Base-by-base conservation (phyloP, 2,329 filamentous ascomycete genomes). In the Talaromyces sp. region DNA sequence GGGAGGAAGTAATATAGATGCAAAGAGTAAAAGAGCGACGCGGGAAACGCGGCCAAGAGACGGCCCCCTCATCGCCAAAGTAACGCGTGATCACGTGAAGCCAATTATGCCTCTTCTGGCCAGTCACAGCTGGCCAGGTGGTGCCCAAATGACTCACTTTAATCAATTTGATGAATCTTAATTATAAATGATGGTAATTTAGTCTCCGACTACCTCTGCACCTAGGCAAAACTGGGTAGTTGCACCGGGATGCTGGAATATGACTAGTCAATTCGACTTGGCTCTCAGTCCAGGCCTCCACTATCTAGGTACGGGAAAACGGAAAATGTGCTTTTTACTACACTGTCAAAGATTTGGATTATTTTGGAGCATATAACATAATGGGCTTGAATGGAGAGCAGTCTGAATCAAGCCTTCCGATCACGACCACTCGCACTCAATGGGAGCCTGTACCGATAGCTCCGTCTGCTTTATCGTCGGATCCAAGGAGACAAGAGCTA, bases 21-120 rank as follows among this genome's bases (percentile, higher is more conserved):
- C 10, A 54, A 35, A n/a, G 27, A 31, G 13, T 19, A 17, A 54
- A 35, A 54, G 50, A 27, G 35, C 56, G 37, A 59, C 56, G 50
- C 37, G 58, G 17, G 19, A 70, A 69, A 74, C 75, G 75, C 70
- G 69, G 66, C 68, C 27, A 31, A 31, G 43, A 43, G 45, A 63
- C 70, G 27, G 22, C 35, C 47, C 50, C 31, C 49, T 27, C 22
- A 73, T 76, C 75, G 74, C 75, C 73, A 77, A 77, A 77, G 73
- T 65, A 66, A 63, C 76, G 70, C 76, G 76, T 67, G 62, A 69
- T 78, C 76, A 78, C 75, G 74, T 69, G 75, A 68, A 31, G 25
- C 31, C 52, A 45, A 56, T 63, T 59, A 67, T 39, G 64, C 57
- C 43, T 65, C 54, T 63, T 52, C 22, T 17, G 37, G 39, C 57